Base-by-base conservation (phyloP, 768 basidiomycete genomes). In the Amanita polypyramis region DNA sequence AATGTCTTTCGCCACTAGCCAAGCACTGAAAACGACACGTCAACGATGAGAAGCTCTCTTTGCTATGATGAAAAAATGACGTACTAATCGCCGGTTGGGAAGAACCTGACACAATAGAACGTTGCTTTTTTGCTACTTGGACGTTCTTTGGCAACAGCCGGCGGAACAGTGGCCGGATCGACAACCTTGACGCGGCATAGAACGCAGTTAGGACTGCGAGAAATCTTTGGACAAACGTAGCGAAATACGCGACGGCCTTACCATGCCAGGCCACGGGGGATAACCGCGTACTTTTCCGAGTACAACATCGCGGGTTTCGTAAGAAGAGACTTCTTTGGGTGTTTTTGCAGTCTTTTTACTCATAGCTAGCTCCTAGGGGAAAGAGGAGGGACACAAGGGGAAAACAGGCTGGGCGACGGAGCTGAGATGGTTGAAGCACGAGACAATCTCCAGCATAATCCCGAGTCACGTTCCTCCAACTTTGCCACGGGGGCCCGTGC, bases 231-330 rank as follows among this genome's bases (percentile, higher is more conserved):
- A 49, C 42, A 54, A 51, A 50, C 44, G 50, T 36, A 42, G 41
- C 43, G 51, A 21, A 45, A 30, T 32, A 49, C 49, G 40, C 50
- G 44, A 50, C 58, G 53, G 50, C 77, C 88, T 67, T 61, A 95
- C 95, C 71, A 88, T 85, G 62, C 81, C 90, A 47, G 93, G 96
- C 96, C 96, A 99, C 3, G 86, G 75, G 1, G 96, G 92, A 69
- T 73, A 97, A 8, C 95, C 96, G 69, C 88, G 89, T 62, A 99
- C 69, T 72, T 95, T 94, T 20, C 79, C 92, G 52, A 97, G 79
- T 33, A 98, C 91, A 56, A 92, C 72, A 59, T 98, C 93, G 65
- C 85, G 82, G 47, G 75, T 60, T 19, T 74, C 73, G 63, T 87
- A 95, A 39, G 70, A 69, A 10, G 70, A 61, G 52, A 65, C 61